Base-by-base conservation (phyloP, 2,329 filamentous ascomycete species). In the Cordyceps fumosorosea region DNA sequence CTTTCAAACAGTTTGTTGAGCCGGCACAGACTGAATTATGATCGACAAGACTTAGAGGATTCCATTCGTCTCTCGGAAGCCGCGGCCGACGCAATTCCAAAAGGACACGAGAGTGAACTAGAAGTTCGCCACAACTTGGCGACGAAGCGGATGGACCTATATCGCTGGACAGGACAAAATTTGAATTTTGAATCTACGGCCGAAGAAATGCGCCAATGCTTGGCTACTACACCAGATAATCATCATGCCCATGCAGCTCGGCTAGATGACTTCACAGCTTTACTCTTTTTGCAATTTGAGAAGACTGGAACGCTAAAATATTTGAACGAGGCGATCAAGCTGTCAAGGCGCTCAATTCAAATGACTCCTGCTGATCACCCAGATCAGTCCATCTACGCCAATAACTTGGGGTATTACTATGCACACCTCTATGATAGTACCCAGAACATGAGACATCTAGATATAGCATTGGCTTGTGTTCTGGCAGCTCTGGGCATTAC, bases 101-200 rank as follows among this genome's bases (percentile, higher is more conserved):
- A 57, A 22, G 26, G 22, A 4, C 10, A 57, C 24, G 42, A 57
- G 24, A 48, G 26, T 48, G 26, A 34, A 24, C 12, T 14, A 3
- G 55, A 34, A 2, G 10, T 48, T 34, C 42, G 1, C 24, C 24
- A 57, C 5, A 57, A 48, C 42, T 48, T 57, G 55, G 55, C 42
- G n/a, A 37, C 5, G 14, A 57, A 20, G 26, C 16, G 7, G 55
- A 16, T 14, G 18, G 42, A 32, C 24, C 7, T 57, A 26, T 57
- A 57, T 57, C 55, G 55, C 44, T 57, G 55, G 55, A 57, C 55
- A 20, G 42, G 55, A 57, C 8, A 57, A n/a, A 10, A 32, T 47
- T 20, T 10, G 16, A 1, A 22, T 48, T 20, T 57, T 14, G 42
- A 48, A 22, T 22, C 16, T 37, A 24, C 44, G 18, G 18, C 32